A percentile compares a stretch with the other conserved stretches of the same genome.
These are phyloP conservation scores for Aeminium ludgeri DNA, from an alignment of 495 filamentous ascomycete genomes.

Conservation along the genomic window DNA sequence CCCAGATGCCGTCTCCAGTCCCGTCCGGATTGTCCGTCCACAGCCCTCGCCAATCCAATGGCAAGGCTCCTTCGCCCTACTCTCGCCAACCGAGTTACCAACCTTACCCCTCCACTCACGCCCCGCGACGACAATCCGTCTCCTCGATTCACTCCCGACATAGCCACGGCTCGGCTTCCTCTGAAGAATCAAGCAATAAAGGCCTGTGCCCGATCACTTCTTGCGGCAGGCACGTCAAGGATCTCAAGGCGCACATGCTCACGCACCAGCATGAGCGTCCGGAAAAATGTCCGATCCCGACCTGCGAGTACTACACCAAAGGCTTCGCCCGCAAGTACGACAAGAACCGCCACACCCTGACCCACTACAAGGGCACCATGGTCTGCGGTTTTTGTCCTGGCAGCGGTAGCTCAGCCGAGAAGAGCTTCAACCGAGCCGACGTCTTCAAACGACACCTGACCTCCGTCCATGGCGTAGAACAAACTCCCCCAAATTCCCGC, in stretches of 20 bases:
- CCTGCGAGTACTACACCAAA: slow-evolving; percentile 87
- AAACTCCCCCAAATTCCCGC: slow-evolving; percentile 86
- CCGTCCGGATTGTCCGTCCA: slow-evolving; percentile 2
- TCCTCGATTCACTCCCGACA: slow-evolving; percentile 39
- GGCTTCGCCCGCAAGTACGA: slow-evolving; percentile 97
- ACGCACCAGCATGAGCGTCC: slow-evolving; percentile 88
- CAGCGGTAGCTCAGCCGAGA: slow-evolving; percentile 79
- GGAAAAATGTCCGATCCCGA: slow-evolving; percentile 89
- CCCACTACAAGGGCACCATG: slow-evolving; percentile 99
- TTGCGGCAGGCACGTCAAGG: slow-evolving; percentile 83
- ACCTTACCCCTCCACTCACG: slow-evolving; percentile 27
- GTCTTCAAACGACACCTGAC: slow-evolving; percentile 97
- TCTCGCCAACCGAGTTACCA: slow-evolving; percentile 20
- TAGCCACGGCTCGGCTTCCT: slow-evolving; percentile 37
- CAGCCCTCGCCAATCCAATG: slow-evolving; percentile 19
- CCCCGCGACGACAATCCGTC: slow-evolving; percentile 36
- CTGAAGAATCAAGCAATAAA: slow-evolving; percentile 46
- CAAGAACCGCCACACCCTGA: slow-evolving; percentile 95
- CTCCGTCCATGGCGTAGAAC: slow-evolving; percentile 84
- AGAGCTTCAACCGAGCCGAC: slow-evolving; percentile 96
- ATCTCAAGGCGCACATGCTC: slow-evolving; percentile 87
- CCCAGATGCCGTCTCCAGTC: slow-evolving; percentile 20
- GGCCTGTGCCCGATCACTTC: slow-evolving; percentile 69
- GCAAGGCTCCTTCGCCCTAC: slow-evolving; percentile 28
- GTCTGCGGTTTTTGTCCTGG: slow-evolving; percentile 96